Percentiles rank a stretch among this genome's conserved stretches.
Evolutionary conservation across 129 eudicot species (phyloP).

Genomic region (Apium graveolens): DNA sequence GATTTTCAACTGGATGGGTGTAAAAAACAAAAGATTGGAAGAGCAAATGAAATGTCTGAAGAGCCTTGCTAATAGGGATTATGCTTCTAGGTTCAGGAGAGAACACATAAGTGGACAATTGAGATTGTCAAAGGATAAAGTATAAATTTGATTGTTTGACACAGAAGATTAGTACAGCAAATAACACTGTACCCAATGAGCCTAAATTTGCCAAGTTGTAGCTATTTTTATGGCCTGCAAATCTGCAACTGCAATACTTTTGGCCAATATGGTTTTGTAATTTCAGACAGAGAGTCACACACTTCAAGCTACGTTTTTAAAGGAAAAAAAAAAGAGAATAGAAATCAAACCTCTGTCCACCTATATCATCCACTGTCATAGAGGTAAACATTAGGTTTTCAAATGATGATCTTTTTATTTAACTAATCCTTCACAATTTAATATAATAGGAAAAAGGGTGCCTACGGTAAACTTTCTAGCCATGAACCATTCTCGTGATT

Average conservation of each 20-base stretch:
- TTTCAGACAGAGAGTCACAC: neutral
- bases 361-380: neutral
- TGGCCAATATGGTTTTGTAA: neutral
- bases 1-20: conserved; percentile 7
- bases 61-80: neutral
- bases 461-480: neutral
- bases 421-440: neutral
- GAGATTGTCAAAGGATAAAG: neutral
- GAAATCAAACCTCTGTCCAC: neutral
- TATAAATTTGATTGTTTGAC: neutral
- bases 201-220: neutral
- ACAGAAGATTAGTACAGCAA: neutral
- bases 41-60: neutral
- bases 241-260: too few species aligned
- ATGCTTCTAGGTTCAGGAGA: neutral
- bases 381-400: neutral
- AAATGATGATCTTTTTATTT: neutral
- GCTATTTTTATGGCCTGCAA: neutral
- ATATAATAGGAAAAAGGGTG: neutral
- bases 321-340: neutral
- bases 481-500: neutral
- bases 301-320: neutral
- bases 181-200: neutral
- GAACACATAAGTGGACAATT: conserved; percentile 1
- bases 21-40: neutral